Percentiles rank a stretch among this genome's conserved stretches.
phyloP scores from a whole-genome alignment of 148 eudicot species.

The Heliosperma pusillum region DNA sequence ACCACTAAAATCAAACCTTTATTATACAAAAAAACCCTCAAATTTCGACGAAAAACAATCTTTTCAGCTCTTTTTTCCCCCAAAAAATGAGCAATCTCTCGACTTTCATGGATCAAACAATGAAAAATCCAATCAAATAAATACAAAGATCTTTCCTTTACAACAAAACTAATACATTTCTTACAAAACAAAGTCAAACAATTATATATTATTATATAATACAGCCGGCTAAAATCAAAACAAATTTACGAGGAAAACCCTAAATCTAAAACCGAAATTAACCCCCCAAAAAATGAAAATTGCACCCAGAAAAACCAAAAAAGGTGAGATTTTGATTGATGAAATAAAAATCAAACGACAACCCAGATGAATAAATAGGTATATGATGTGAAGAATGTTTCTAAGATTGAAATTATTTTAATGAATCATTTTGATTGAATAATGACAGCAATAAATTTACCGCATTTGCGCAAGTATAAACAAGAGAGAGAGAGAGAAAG shows the following conservation, averaged over 20 bases:
- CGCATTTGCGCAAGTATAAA: conserved; percentile 17
- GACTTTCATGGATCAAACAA: not conserved
- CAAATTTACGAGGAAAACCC: not conserved
- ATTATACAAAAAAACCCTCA: conserved; percentile 9
- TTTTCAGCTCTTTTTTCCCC: not conserved
- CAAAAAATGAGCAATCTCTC: not conserved
- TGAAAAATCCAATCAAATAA: not conserved
- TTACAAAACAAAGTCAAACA: not conserved
- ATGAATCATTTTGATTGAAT: not conserved
- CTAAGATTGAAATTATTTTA: not conserved
- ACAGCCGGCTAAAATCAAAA: not conserved
- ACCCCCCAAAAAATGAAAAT: not conserved
- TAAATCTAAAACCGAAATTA: not conserved
- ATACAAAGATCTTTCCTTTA: too few species aligned
- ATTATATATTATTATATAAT: not conserved
- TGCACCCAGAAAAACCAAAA: too few species aligned
- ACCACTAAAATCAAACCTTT: conserved; percentile 7
- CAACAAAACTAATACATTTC: not conserved
- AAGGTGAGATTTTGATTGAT: not conserved
- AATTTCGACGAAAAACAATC: not conserved
- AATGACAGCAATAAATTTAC: not conserved
- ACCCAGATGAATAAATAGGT: not conserved
- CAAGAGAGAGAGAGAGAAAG: conserved; percentile 18
- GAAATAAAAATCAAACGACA: not conserved
- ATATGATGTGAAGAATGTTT: not conserved